Percentiles rank a stretch among this genome's conserved stretches.
Evolutionary conservation across 129 eudicot genomes (phyloP).

Genomic region (Tagetes patula): DNA sequence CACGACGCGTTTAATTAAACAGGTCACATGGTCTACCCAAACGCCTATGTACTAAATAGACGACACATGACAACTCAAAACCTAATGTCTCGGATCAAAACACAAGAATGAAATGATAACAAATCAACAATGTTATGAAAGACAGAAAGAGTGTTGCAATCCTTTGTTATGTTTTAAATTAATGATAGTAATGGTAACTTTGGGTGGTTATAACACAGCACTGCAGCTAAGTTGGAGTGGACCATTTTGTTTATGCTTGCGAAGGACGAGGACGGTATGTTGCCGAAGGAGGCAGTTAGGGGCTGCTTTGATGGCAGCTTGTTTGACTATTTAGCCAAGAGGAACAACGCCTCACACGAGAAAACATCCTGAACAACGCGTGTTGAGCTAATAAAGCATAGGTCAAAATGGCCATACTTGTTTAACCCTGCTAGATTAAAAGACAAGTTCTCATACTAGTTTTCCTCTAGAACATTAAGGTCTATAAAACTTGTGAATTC

Average conservation of each 20-base stretch:
- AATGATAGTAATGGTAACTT: not conserved
- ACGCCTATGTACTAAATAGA: not conserved
- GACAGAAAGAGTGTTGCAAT: no score
- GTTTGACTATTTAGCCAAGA: conserved; percentile 55
- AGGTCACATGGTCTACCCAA: no score
- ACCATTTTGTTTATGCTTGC: conserved; percentile 45
- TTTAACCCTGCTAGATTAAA: not conserved
- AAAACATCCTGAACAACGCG: conserved; percentile 20
- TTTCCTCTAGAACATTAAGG: not conserved
- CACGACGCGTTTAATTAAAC: no score
- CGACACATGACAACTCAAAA: not conserved
- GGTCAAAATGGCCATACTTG: not conserved
- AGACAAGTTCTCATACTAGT: conserved; percentile 4
- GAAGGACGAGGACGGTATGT: conserved; percentile 50
- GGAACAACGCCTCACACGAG: conserved; percentile 31
- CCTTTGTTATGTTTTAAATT: not conserved
- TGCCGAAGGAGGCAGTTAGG: conserved; percentile 65
- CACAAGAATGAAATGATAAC: no score
- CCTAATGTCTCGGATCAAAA: no score
- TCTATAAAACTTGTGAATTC: not conserved
- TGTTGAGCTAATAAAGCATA: not conserved
- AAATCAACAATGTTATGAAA: no score
- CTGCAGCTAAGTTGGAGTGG: conserved; percentile 56
- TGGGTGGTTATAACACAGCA: conserved; percentile 29
- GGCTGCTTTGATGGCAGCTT: conserved; percentile 69